Evolutionary conservation across 176 grass and related monocot species (phyloP).

Genomic region (Raddia guianensis): DNA sequence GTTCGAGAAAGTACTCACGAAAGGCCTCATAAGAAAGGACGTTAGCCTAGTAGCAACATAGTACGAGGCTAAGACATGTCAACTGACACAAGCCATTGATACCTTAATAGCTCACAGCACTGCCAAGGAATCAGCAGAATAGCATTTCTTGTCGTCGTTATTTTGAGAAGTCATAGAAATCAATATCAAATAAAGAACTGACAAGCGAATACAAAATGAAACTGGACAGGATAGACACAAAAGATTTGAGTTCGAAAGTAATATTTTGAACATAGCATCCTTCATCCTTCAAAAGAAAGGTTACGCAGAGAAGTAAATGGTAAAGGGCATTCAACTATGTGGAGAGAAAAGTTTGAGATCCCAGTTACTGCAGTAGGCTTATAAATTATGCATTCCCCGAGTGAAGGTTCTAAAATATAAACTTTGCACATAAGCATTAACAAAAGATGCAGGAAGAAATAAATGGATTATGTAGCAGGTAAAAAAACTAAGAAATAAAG

Average conservation of each 20-base stretch:
- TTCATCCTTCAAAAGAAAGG: background rate
- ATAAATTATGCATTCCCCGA: background rate
- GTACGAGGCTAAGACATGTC: background rate
- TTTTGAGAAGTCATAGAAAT: background rate
- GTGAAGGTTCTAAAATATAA: background rate
- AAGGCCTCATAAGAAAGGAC: background rate
- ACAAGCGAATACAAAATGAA: background rate
- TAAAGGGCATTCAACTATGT: background rate
- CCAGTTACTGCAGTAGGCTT: conserved; percentile 1
- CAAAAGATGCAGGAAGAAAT: conserved; percentile 11
- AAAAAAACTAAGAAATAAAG: conserved; percentile 34
- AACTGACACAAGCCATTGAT: background rate
- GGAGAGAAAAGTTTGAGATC: background rate
- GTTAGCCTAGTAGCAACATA: background rate
- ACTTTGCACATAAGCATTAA: background rate
- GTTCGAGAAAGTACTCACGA: background rate
- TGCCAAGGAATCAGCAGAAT: too few relatives aligned
- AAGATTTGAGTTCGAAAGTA: background rate
- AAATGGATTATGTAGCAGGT: conserved; percentile 35
- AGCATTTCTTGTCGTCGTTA: background rate
- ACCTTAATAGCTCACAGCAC: too few relatives aligned
- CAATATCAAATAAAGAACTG: background rate
- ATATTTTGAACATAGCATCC: background rate
- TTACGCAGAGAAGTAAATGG: background rate
- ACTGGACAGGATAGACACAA: background rate